These are phyloP conservation scores for Beta corolliflora DNA, from an alignment of 179 eudicot species.

Conservation along the genomic window DNA sequence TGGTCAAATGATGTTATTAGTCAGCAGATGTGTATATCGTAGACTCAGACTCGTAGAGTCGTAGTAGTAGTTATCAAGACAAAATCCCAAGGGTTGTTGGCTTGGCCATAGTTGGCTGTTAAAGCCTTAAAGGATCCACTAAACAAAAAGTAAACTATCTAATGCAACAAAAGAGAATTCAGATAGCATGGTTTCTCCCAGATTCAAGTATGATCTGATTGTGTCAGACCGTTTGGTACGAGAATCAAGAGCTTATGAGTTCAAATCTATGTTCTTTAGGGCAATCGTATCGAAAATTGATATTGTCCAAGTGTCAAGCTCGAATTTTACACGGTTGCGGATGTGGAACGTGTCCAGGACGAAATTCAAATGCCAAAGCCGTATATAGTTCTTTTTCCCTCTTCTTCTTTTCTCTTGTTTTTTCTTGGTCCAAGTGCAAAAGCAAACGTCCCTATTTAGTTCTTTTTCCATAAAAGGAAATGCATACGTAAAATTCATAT, in stretches of 20 bases:
- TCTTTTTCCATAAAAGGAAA: no score
- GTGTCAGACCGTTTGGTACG: no score
- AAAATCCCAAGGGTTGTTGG: neutral
- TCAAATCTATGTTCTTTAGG: neutral
- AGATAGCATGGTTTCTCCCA: neutral
- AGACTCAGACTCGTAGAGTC: no score
- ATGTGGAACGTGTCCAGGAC: no score
- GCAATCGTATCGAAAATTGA: neutral
- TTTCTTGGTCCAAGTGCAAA: neutral
- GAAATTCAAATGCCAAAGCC: no score
- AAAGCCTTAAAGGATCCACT: neutral
- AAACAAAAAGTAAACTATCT: neutral
- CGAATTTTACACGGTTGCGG: no score
- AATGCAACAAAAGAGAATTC: neutral
- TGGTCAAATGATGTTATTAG: slow-evolving; percentile 28
- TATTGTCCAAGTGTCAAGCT: neutral
- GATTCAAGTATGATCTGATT: no score
- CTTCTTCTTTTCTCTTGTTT: no score
- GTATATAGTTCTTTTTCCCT: no score
- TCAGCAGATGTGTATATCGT: slow-evolving; percentile 16
- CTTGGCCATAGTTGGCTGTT: neutral
- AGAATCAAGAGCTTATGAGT: neutral
- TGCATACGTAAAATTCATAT: neutral
- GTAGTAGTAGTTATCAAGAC: no score
- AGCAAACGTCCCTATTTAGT: neutral